Percentiles rank a stretch among this genome's conserved stretches.
phyloP scores from a whole-genome alignment of 2,329 filamentous ascomycete species.

The Diaporthe nobilis region DNA sequence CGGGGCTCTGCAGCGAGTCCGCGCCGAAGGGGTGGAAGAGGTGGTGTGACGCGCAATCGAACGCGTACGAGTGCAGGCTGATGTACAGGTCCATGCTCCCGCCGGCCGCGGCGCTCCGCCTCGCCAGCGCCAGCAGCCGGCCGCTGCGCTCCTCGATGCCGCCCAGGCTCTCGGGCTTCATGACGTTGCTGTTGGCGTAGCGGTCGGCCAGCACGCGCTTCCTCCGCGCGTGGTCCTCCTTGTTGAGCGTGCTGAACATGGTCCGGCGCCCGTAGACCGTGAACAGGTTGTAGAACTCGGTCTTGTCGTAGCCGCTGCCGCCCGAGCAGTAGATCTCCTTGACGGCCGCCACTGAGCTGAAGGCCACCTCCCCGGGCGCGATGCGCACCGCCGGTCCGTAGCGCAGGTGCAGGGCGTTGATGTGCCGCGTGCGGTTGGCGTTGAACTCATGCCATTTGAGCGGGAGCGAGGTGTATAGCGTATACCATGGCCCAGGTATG shows the following conservation, averaged over 20 bases:
- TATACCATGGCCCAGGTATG: slow-evolving; percentile 64
- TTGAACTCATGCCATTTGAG: slow-evolving; percentile 71
- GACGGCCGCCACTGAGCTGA: slow-evolving; percentile 68
- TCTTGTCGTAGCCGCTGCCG: slow-evolving; percentile 76
- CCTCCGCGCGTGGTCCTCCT: slow-evolving; percentile 73
- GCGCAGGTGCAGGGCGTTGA: slow-evolving; percentile 67
- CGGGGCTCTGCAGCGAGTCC: slow-evolving; percentile 66
- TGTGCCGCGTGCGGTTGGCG: slow-evolving; percentile 66
- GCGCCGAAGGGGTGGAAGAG: slow-evolving; percentile 78
- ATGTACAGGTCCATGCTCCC: slow-evolving; percentile 74
- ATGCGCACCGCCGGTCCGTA: slow-evolving; percentile 72
- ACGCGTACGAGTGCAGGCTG: slow-evolving; percentile 75
- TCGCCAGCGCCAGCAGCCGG: slow-evolving; percentile 69
- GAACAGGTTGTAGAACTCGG: slow-evolving; percentile 75
- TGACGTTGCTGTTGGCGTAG: slow-evolving; percentile 78
- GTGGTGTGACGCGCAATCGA: slow-evolving; percentile 78
- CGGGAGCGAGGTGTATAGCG: slow-evolving; percentile 64
- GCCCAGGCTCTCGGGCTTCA: slow-evolving; percentile 66
- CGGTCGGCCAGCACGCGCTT: slow-evolving; percentile 76
- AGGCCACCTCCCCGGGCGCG: slow-evolving; percentile 71
- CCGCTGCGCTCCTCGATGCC: slow-evolving; percentile 71
- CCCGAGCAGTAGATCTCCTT: slow-evolving; percentile 75
- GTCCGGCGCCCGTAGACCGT: slow-evolving; percentile 70
- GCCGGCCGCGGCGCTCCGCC: slow-evolving; percentile 53
- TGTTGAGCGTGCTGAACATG: slow-evolving; percentile 72